Evolutionary conservation across 495 filamentous ascomycete species (phyloP).

Genomic region (Patellaria atrata): DNA sequence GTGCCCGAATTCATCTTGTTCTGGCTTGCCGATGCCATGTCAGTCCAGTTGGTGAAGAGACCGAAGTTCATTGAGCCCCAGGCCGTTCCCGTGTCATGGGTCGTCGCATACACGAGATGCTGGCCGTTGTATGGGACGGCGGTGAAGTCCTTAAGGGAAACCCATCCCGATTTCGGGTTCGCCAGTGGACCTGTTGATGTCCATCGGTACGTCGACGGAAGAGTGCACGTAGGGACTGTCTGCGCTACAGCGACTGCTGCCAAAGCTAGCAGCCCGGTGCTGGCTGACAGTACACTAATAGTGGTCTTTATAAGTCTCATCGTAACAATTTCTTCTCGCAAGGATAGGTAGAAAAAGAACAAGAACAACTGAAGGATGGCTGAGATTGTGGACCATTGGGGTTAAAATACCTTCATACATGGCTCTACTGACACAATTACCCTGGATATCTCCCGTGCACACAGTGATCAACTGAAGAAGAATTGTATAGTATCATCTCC

Average conservation of each 20-base stretch:
- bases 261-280: conserved; percentile 6
- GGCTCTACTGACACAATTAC: too few species aligned
- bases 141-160: conserved; percentile 45
- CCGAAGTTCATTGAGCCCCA: conserved; percentile 45
- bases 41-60: conserved; percentile 39
- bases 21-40: conserved; percentile 40
- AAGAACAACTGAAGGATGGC: too few species aligned
- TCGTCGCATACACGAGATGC: conserved; percentile 41
- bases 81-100: conserved; percentile 25
- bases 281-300: background rate
- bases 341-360: conserved; percentile 1
- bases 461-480: too few species aligned
- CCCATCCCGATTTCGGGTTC: conserved; percentile 36
- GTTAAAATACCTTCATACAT: too few species aligned
- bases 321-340: too few species aligned
- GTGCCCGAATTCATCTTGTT: conserved; percentile 32
- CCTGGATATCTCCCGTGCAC: too few species aligned
- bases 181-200: conserved; percentile 36
- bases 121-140: conserved; percentile 36
- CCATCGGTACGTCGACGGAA: conserved; percentile 44
- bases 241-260: conserved; percentile 4
- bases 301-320: too few species aligned
- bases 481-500: too few species aligned
- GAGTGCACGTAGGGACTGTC: conserved; percentile 29
- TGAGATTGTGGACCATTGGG: too few species aligned